Conservation (phyloP, 768 basidiomycete species). For the Leccinum longicurvipes region DNA sequence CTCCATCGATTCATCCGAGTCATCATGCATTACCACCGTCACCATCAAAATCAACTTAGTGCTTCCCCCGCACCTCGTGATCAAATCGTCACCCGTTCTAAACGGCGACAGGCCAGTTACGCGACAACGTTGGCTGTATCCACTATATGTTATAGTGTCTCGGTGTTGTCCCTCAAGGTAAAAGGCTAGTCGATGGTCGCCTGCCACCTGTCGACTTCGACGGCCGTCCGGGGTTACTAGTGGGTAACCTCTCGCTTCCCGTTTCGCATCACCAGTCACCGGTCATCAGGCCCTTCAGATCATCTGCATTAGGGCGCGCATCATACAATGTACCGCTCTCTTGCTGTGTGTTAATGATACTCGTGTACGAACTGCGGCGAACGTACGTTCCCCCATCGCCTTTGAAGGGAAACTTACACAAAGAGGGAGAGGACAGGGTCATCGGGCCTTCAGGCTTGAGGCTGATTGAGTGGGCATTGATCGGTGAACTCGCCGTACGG, state of each 20-base stretch:
- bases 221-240: background rate
- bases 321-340: constrained; percentile 3
- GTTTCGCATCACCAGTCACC: too few relatives aligned
- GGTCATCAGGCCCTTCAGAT: background rate
- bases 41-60: background rate
- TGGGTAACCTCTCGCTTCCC: background rate
- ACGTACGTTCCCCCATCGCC: too few relatives aligned
- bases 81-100: background rate
- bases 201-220: background rate
- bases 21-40: too few relatives aligned
- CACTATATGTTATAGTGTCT: background rate
- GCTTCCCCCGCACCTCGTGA: background rate
- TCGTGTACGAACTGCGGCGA: background rate
- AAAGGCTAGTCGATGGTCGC: background rate
- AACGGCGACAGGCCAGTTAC: background rate
- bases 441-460: too few relatives aligned
- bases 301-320: background rate
- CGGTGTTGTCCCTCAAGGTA: background rate
- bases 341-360: background rate
- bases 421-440: too few relatives aligned
- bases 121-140: background rate
- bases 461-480: background rate
- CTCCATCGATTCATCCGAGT: too few relatives aligned
- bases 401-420: background rate
- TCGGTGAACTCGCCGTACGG: background rate